phyloP scores from a whole-genome alignment of 768 basidiomycete genomes.

The Tylopilus vinaceipallidus region DNA sequence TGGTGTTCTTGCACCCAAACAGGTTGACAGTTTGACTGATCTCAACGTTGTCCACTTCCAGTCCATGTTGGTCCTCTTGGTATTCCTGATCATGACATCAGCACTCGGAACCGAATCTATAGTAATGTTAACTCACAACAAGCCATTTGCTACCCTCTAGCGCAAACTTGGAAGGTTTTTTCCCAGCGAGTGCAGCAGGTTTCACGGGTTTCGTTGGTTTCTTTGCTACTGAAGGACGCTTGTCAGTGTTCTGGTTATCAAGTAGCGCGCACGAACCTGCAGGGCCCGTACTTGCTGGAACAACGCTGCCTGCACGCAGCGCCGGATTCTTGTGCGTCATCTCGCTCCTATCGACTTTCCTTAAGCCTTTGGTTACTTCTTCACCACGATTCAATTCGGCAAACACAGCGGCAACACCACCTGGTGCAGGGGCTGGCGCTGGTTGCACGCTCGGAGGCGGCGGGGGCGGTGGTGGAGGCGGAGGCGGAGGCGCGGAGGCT shows the following conservation, averaged over 20 bases:
- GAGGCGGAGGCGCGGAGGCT: slow-evolving; percentile 24
- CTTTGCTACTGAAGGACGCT: slow-evolving; percentile 39
- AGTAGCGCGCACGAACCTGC: slow-evolving; percentile 32
- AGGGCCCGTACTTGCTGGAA: slow-evolving; percentile 41
- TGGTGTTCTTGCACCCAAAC: slow-evolving; percentile 85
- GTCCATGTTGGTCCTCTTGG: slow-evolving; percentile 73
- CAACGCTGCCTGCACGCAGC: slow-evolving; percentile 56
- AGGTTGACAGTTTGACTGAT: slow-evolving; percentile 84
- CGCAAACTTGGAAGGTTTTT: slow-evolving; percentile 88
- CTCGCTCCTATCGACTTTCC: slow-evolving; percentile 93
- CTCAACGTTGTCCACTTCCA: slow-evolving; percentile 75
- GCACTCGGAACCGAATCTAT: not conserved
- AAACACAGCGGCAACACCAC: slow-evolving; percentile 78
- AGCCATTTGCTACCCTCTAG: slow-evolving; percentile 94
- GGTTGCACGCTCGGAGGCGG: slow-evolving; percentile 42
- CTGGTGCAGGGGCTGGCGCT: slow-evolving; percentile 43
- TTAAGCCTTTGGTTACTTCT: slow-evolving; percentile 84
- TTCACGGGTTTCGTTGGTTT: slow-evolving; percentile 82
- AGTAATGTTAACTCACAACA: slow-evolving; percentile 54
- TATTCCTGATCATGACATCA: slow-evolving; percentile 63
- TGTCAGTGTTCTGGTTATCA: not conserved
- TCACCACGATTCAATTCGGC: slow-evolving; percentile 88
- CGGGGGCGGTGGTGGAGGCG: slow-evolving; percentile 58
- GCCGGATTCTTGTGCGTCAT: slow-evolving; percentile 99
- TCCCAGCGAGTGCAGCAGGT: slow-evolving; percentile 77